Evolutionary conservation across 2,329 filamentous ascomycete species (phyloP), one percentile per base, ranked within the genome.

Genomic region (Fusarium virguliforme): DNA sequence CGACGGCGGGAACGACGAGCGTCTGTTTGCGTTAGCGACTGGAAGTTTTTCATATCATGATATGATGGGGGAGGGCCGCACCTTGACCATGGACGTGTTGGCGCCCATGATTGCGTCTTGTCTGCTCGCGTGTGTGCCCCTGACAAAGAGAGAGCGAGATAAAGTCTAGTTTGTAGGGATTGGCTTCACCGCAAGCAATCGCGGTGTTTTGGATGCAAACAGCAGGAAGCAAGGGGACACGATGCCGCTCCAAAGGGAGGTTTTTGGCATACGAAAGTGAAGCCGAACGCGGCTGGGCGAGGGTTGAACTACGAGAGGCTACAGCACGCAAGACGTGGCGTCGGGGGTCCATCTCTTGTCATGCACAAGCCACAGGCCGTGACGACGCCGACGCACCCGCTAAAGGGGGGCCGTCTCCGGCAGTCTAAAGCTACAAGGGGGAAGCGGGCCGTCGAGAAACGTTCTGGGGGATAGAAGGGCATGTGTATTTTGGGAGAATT

Each of bases 1-100:
- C 90, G 76, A 91, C 75, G 59, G 91, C 91, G 35, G 92, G 92
- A 70, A 93, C 83, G 74, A 94, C 79, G 68, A 94, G 82, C 6
- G 90, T 92, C 92, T 94, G 75, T 7, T 51, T 54, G 58, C 76
- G 69, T 70, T 57, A 71, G 60, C 51, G 28, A 46, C 32, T 38
- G 18, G 10, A 13, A 57, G 24, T 26, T 34, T 18, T 60, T 57
- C 62, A 62, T 65, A 65, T 46, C 58, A 59, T 65, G 67, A 72
- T 59, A 51, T 53, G 37, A 24, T 63, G 38, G 18, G 18, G 18
- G 18, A 18, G 18, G 18, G 18, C 18, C 74, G 64, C 64, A 79
- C 81, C 76, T 82, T 82, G 73, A 82, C 70, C 67, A 80, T 77
- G 24, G 77, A 79, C 53, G 81, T 60, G 55, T 77, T 77, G 60